Evolutionary conservation across 306 rosid genomes (phyloP), one percentile per base, ranked within the genome.

Genomic region (Potentilla sterilis): DNA sequence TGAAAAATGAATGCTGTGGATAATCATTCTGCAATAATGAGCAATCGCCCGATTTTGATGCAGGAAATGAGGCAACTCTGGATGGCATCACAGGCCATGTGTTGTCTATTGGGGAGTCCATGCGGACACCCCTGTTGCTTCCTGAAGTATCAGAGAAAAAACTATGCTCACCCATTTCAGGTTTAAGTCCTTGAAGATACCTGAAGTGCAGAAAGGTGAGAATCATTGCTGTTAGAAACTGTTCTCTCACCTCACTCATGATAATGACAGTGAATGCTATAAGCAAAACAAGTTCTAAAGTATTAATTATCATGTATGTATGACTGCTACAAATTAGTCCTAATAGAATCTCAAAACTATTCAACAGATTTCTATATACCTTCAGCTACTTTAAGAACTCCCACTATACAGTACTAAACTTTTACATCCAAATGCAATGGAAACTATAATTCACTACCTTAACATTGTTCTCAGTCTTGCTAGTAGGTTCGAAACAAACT

Each of bases 101-200:
- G 65, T 24, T 72, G 69, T 84, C 87, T 14, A 75, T 55, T n/a
- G 69, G 69, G 13, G 85, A 70, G 44, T 81, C 85, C 81, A 81
- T 70, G 49, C 70, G 85, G 22, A 70, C 76, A 66, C 67, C 77
- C 74, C 79, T 75, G 75, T 77, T 78, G 78, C 83, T 78, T 37
- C 87, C 87, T 16, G 87, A 81, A 34, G 81, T 80, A 35, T 81
- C 76, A 37, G 85, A 74, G 62, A 81, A 78, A 78, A 84, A 84
- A 75, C 83, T 84, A 52, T 84, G 87, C 74, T 78, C 85, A n/a
- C 87, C 85, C 12, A 69, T 77, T 68, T 75, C 87, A 14, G 85
- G 73, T 75, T 82, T 84, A 32, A 75, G 76, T 70, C 85, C 87
- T 79, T 78, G 87, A 34, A 78, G 71, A 77, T 84, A 84, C 85